Base-by-base conservation (phyloP, 257 asterid genomes). In the Solanum sitiens region DNA sequence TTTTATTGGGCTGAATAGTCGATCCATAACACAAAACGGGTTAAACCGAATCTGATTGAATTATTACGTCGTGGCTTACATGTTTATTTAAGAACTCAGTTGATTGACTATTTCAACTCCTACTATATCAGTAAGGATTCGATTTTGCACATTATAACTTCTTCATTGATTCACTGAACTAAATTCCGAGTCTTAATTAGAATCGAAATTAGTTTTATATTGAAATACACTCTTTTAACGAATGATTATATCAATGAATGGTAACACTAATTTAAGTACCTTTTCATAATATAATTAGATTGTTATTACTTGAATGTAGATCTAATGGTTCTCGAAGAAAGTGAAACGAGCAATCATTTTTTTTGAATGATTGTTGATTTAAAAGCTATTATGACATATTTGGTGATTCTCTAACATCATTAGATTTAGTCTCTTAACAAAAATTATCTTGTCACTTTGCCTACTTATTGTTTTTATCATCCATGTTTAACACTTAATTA, bases 161-260 rank as follows among this genome's bases (percentile, higher is more conserved):
- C 5, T 56, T 56, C 0, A 56, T 4, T 44, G 14, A 44, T 56
- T 20, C 65, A 20, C 5, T 56, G 4, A 20, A 7, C 1, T 3
- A 0, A 16, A 56, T 56, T 0, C 4, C 11, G 2, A 56, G 0
- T 56, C 0, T 56, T 20, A 56, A 8, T 63, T 0, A 61, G 0
- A 21, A 61, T n/a, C 7, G 14, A 10, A n/a, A n/a, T 63, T 10
- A 1, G 10, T 63, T n/a, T 63, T 30, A 23, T 53, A 53, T 16
- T 53, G 65, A 0, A 0, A 7, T 45, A 42, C 13, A 13, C 8
- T 42, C 7, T 67, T 25, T 40, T 79, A 79, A 79, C 27, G 9
- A 9, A 42, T 85, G 70, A 67, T 85, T 68, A 30, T 15, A 85
- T 85, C 21, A 70, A 45, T 70, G 45, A 85, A 70, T 70, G 27